phyloP scores from a whole-genome alignment of 352 stramenopile species.

The Phytopythium ostracodes region DNA sequence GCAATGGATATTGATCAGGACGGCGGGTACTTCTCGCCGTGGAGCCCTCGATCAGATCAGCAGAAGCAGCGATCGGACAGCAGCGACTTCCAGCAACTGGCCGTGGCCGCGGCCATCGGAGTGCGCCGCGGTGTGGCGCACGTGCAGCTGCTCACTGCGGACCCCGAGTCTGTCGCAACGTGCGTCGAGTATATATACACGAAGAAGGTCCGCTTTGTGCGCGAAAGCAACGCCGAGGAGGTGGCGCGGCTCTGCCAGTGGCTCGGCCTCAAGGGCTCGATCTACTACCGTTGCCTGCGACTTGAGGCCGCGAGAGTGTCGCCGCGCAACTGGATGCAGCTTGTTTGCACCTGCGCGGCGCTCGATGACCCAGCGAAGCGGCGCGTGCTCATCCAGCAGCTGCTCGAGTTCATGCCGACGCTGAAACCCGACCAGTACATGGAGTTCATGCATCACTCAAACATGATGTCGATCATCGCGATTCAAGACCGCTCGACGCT shows the following conservation, averaged over 20 bases:
- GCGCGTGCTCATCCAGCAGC: slow-evolving; percentile 21
- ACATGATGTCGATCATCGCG: slow-evolving; percentile 14
- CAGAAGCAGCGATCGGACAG: not conserved
- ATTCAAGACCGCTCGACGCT: slow-evolving; percentile 39
- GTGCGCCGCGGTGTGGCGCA: slow-evolving; percentile 20
- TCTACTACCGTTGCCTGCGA: slow-evolving; percentile 38
- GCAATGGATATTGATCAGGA: not conserved
- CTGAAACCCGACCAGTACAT: slow-evolving; percentile 19
- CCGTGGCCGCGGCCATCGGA: not conserved
- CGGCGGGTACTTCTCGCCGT: not conserved
- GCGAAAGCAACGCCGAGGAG: slow-evolving; percentile 25
- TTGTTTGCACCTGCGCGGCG: slow-evolving; percentile 23
- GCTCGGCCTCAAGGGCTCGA: slow-evolving; percentile 30
- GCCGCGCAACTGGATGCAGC: slow-evolving; percentile 40
- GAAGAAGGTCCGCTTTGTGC: slow-evolving; percentile 26
- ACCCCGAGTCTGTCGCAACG: slow-evolving; percentile 36
- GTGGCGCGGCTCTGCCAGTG: slow-evolving; percentile 42
- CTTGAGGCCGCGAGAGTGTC: slow-evolving; percentile 26
- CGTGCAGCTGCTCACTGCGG: slow-evolving; percentile 35
- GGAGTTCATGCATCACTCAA: slow-evolving; percentile 20
- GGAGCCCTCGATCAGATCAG: not conserved
- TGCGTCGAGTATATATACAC: slow-evolving; percentile 60
- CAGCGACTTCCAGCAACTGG: not conserved
- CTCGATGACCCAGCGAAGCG: slow-evolving; percentile 18
- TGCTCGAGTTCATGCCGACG: slow-evolving; percentile 29